Percentiles rank a stretch among this genome's conserved stretches.
phyloP scores from a whole-genome alignment of 163 green algal genomes.

The Smithsoniella earleae region DNA sequence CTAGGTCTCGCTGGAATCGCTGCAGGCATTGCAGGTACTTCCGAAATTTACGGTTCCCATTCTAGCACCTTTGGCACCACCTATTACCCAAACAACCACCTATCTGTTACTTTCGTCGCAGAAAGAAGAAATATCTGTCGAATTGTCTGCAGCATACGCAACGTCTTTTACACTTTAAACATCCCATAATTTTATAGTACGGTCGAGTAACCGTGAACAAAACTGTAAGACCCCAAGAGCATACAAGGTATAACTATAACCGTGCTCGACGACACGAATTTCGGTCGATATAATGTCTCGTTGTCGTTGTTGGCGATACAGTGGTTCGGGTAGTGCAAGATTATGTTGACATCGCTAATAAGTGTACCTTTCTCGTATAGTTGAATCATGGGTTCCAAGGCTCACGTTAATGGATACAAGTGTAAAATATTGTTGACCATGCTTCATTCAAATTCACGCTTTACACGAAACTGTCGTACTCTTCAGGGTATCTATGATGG shows the following conservation, averaged over 20 bases:
- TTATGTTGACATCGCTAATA: not conserved
- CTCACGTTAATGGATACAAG: not conserved
- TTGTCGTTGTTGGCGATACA: no score
- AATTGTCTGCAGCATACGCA: not conserved
- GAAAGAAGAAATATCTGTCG: not conserved
- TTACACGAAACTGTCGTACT: no score
- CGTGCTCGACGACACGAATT: no score
- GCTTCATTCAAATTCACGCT: not conserved
- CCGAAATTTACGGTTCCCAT: not conserved
- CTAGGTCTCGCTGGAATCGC: constrained; percentile 68
- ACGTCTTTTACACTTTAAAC: constrained; percentile 1
- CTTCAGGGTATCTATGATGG: no score
- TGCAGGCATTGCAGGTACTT: constrained; percentile 54
- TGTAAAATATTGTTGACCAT: not conserved
- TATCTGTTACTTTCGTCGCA: not conserved
- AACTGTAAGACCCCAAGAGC: no score
- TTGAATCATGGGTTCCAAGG: not conserved
- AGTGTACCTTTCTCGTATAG: not conserved
- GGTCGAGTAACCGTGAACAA: no score
- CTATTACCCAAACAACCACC: not conserved
- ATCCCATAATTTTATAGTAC: no score
- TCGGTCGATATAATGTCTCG: no score
- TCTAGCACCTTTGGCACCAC: not conserved
- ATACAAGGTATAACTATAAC: constrained; percentile 23
- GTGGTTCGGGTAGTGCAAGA: no score